phyloP scores from a whole-genome alignment of 352 stramenopile genomes.

The Pythium dissotocum region DNA sequence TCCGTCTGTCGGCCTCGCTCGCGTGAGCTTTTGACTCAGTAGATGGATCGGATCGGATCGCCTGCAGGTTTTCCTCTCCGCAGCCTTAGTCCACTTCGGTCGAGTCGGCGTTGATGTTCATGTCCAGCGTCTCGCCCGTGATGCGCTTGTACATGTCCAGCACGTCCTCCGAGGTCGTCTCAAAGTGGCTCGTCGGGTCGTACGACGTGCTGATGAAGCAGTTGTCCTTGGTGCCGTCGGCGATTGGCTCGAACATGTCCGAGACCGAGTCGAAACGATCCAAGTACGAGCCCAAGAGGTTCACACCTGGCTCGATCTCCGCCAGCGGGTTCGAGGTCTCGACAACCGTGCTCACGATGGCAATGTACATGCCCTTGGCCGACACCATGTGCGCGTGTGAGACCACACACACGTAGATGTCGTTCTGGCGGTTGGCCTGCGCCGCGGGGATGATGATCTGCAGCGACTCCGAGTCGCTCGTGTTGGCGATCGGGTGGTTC shows the following conservation, averaged over 20 bases:
- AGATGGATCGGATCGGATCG: neutral
- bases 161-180: slow-evolving; percentile 96
- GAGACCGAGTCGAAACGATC: slow-evolving; percentile 97
- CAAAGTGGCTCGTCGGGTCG: slow-evolving; percentile 95
- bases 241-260: slow-evolving; percentile 94
- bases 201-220: slow-evolving; percentile 98
- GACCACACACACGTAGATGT: slow-evolving; percentile 99
- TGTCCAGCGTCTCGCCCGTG: slow-evolving; percentile 97
- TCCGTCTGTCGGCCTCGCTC: neutral
- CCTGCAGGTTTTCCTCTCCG: neutral
- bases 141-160: slow-evolving; percentile 98
- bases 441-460: slow-evolving; percentile 99
- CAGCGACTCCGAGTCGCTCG: slow-evolving; percentile 94
- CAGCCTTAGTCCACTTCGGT: slow-evolving; percentile 86
- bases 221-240: slow-evolving; percentile 91
- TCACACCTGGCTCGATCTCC: slow-evolving; percentile 95
- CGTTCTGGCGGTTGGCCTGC: slow-evolving; percentile 94
- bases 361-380: slow-evolving; percentile 97
- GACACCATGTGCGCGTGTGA: slow-evolving; percentile 94
- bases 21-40: neutral
- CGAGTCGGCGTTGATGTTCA: slow-evolving; percentile 97
- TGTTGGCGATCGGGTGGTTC: slow-evolving; percentile 98
- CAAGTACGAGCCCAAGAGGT: slow-evolving; percentile 95
- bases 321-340: slow-evolving; percentile 95
- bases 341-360: slow-evolving; percentile 97